A percentile compares a stretch with the other conserved stretches of the same genome.
Conservation (phyloP, 768 basidiomycete species). For the Boletus rubescentipes region DNA sequence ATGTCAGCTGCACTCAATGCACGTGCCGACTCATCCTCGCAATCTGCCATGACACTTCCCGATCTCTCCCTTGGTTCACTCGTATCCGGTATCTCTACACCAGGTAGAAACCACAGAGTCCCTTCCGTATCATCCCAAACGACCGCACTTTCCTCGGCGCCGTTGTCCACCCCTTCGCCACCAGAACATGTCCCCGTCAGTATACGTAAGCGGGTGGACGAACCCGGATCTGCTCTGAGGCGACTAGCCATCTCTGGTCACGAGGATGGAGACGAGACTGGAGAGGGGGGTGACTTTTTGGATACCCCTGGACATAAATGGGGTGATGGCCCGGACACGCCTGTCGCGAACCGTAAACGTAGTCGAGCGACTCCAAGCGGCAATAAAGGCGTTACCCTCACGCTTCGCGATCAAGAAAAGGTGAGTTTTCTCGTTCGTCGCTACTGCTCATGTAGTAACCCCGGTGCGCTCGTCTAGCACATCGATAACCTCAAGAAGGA, state of each 20-base stretch:
- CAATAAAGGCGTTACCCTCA: constrained; percentile 51
- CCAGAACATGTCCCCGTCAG: constrained; percentile 32
- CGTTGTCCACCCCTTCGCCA: constrained; percentile 51
- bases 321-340: constrained; percentile 53
- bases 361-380: constrained; percentile 27
- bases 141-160: constrained; percentile 52
- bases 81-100: constrained; percentile 52
- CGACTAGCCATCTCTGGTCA: constrained; percentile 35
- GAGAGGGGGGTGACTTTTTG: constrained; percentile 44
- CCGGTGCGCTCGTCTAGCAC: constrained; percentile 51
- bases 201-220: constrained; percentile 40
- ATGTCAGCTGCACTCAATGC: constrained; percentile 47
- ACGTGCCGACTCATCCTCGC: constrained; percentile 41
- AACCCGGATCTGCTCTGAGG: constrained; percentile 39
- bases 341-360: constrained; percentile 48
- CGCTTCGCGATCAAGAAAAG: constrained; percentile 95
- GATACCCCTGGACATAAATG: constrained; percentile 56
- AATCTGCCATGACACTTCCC: constrained; percentile 47
- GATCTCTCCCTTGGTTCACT: constrained; percentile 63
- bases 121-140: constrained; percentile 52
- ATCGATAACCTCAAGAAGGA: constrained; percentile 96
- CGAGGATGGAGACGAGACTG: constrained; percentile 38
- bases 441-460: neutral
- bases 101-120: constrained; percentile 43
- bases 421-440: constrained; percentile 37